Percentiles rank a stretch among this genome's conserved stretches.
phyloP scores from a whole-genome alignment of 2,329 filamentous ascomycete species.

The Ophiostoma piceae region DNA sequence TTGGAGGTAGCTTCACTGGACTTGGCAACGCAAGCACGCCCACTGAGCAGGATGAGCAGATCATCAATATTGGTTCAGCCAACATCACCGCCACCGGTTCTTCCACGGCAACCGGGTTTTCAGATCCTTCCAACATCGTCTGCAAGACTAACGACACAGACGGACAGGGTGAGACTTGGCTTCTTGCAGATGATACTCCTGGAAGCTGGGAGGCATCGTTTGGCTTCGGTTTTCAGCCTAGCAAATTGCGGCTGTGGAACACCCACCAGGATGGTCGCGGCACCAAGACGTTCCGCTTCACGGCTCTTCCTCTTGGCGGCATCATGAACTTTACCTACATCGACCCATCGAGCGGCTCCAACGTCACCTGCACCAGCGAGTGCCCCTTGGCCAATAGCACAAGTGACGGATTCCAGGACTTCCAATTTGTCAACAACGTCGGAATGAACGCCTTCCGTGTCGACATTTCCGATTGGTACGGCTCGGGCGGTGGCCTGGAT shows the following conservation, averaged over 20 bases:
- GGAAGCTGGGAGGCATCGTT: slow-evolving; percentile 84
- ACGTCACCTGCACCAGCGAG: slow-evolving; percentile 67
- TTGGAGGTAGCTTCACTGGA: slow-evolving; percentile 84
- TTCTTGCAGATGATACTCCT: slow-evolving; percentile 66
- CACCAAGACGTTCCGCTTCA: slow-evolving; percentile 82
- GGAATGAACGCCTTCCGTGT: slow-evolving; percentile 85
- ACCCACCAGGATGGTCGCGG: slow-evolving; percentile 77
- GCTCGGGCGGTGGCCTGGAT: slow-evolving; percentile 73
- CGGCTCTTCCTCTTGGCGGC: slow-evolving; percentile 76
- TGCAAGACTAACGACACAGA: slow-evolving; percentile 68
- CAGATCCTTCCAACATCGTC: slow-evolving; percentile 72
- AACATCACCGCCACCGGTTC: slow-evolving; percentile 64
- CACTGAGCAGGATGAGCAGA: slow-evolving; percentile 64
- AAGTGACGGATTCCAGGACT: slow-evolving; percentile 71
- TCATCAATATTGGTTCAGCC: slow-evolving; percentile 78
- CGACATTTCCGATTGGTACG: slow-evolving; percentile 83
- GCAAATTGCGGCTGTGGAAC: slow-evolving; percentile 83
- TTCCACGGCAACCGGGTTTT: slow-evolving; percentile 58
- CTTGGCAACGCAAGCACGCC: slow-evolving; percentile 73
- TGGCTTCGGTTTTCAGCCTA: slow-evolving; percentile 77
- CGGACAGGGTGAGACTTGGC: slow-evolving; percentile 73
- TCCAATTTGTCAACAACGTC: slow-evolving; percentile 79
- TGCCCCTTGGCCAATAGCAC: slow-evolving; percentile 76
- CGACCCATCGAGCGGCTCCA: slow-evolving; percentile 64
- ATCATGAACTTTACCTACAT: slow-evolving; percentile 96